phyloP scores from a whole-genome alignment of 352 stramenopile genomes.

The Phytopythium litorale region DNA sequence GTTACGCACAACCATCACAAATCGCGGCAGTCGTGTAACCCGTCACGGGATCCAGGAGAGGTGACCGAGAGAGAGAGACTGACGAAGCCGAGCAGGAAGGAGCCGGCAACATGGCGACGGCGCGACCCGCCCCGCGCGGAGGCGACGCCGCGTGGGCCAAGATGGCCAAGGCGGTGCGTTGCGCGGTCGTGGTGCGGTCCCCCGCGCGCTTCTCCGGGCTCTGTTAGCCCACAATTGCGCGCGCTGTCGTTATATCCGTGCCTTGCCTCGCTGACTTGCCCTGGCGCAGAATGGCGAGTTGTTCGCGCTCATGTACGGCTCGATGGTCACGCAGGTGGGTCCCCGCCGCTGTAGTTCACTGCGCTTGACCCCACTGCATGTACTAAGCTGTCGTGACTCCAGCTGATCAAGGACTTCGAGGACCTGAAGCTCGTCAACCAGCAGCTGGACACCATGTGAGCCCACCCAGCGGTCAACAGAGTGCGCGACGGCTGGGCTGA shows the following conservation, averaged over 20 bases:
- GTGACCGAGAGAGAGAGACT: not conserved
- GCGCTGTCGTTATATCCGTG: not conserved
- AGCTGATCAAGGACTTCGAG: constrained; percentile 96
- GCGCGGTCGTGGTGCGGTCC: too few species aligned
- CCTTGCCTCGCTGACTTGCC: not conserved
- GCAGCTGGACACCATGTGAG: constrained; percentile 94
- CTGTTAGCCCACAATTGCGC: not conserved
- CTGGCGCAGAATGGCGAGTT: constrained; percentile 92
- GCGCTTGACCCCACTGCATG: not conserved
- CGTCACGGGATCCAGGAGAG: too few species aligned
- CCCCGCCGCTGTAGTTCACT: not conserved
- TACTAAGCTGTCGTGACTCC: not conserved
- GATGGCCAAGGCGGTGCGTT: constrained; percentile 90
- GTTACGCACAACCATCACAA: too few species aligned
- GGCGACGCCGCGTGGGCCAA: constrained; percentile 90
- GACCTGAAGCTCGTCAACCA: constrained; percentile 94
- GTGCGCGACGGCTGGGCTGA: not conserved
- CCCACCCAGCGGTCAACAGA: too few species aligned
- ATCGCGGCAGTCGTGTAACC: too few species aligned
- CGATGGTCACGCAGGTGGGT: constrained; percentile 90
- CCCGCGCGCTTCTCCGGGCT: not conserved
- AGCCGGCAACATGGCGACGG: constrained; percentile 38
- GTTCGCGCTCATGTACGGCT: constrained; percentile 97
- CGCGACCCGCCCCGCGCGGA: constrained; percentile 53
- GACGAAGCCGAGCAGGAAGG: not conserved